A percentile compares a stretch with the other conserved stretches of the same genome.
Conservation (phyloP, 768 basidiomycete species). For the Collybia nuda region DNA sequence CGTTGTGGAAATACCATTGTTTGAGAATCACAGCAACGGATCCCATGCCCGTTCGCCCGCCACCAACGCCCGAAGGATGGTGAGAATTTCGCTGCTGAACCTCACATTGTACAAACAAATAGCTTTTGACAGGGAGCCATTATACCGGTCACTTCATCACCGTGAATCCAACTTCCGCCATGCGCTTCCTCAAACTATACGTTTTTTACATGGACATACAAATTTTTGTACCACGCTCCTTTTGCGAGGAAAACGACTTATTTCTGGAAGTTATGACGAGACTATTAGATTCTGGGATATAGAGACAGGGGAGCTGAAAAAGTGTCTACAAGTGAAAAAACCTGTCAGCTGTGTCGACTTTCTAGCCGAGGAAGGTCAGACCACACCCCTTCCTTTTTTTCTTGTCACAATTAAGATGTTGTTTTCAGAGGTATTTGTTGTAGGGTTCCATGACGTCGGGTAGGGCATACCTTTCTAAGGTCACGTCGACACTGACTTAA, state of each 20-base stretch:
- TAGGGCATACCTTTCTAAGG: constrained; percentile 27
- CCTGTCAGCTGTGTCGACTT: constrained; percentile 91
- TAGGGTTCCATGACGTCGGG: constrained; percentile 93
- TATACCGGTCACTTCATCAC: constrained; percentile 81
- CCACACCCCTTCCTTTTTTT: neutral
- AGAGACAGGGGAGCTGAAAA: constrained; percentile 58
- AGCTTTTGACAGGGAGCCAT: constrained; percentile 38
- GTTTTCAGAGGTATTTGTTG: constrained; percentile 77
- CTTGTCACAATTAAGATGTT: neutral
- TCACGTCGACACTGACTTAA: too few relatives aligned
- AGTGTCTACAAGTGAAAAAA: constrained; percentile 82
- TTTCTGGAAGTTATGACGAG: constrained; percentile 91
- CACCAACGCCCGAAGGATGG: constrained; percentile 72
- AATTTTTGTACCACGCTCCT: constrained; percentile 86
- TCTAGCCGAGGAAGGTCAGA: constrained; percentile 71
- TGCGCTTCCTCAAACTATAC: constrained; percentile 72
- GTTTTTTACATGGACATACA: constrained; percentile 82
- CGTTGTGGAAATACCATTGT: constrained; percentile 78
- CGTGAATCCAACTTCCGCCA: constrained; percentile 82
- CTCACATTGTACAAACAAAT: neutral
- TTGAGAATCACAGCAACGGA: constrained; percentile 71
- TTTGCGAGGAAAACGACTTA: constrained; percentile 74
- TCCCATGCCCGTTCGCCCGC: constrained; percentile 63
- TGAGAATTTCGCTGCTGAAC: constrained; percentile 27
- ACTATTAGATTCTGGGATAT: constrained; percentile 94